phyloP scores from a whole-genome alignment of 2,329 filamentous ascomycete species.

The Acarospora socialis region DNA sequence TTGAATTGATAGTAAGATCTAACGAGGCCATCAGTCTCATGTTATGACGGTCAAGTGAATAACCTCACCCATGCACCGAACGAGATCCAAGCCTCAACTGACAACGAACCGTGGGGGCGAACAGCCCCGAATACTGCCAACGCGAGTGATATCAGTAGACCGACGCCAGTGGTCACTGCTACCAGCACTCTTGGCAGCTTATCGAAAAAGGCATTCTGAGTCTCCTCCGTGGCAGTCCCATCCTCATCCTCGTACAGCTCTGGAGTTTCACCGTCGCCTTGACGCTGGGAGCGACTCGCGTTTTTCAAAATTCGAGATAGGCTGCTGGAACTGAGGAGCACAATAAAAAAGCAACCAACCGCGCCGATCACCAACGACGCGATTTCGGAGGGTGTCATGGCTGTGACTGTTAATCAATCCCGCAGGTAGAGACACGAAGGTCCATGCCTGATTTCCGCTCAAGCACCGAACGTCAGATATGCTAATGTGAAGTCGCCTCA shows the following conservation, averaged over 20 bases:
- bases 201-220: conserved; percentile 9
- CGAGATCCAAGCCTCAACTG: conserved; percentile 5
- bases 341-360: background rate
- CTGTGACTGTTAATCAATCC: no score
- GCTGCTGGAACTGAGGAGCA: background rate
- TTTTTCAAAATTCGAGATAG: background rate
- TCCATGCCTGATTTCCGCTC: no score
- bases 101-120: background rate
- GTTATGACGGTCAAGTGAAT: no score
- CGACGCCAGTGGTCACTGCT: conserved; percentile 5
- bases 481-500: no score
- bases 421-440: no score
- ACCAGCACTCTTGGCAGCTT: conserved; percentile 8
- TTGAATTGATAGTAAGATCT: no score
- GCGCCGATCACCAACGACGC: background rate
- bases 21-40: no score
- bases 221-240: conserved; percentile 13
- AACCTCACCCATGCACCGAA: conserved; percentile 11
- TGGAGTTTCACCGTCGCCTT: background rate
- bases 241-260: conserved; percentile 15
- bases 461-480: no score
- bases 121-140: conserved; percentile 5
- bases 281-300: background rate
- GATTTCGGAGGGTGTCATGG: background rate
- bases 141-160: conserved; percentile 6